Evolutionary conservation across 805 yeast genomes (phyloP).

Genomic region (Dipodascus geniculatus): DNA sequence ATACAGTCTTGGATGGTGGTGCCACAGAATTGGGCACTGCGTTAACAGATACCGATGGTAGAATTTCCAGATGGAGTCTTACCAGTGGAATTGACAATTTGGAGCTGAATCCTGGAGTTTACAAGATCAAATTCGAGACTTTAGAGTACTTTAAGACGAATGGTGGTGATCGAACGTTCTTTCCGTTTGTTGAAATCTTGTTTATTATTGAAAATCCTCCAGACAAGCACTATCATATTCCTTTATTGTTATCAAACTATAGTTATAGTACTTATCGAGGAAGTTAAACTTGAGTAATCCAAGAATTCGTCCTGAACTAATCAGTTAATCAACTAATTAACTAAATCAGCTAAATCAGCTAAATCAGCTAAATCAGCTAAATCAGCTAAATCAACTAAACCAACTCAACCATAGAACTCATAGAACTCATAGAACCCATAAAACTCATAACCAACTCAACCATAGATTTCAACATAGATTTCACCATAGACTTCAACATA

Average conservation of each 20-base stretch:
- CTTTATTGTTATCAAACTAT: slow-evolving; percentile 70
- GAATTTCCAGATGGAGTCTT: slow-evolving; percentile 57
- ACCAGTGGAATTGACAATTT: slow-evolving; percentile 14
- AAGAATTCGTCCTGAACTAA: no score
- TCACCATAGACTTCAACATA: no score
- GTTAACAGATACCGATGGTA: slow-evolving; percentile 68
- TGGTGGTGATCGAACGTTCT: slow-evolving; percentile 41
- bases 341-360: no score
- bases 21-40: slow-evolving; percentile 45
- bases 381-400: no score
- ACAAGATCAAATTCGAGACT: slow-evolving; percentile 68
- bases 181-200: slow-evolving; percentile 76
- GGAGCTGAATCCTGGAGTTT: slow-evolving; percentile 46
- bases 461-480: no score
- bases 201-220: slow-evolving; percentile 59
- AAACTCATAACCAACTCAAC: no score
- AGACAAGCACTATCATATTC: slow-evolving; percentile 80
- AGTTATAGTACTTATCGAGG: slow-evolving; percentile 91
- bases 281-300: slow-evolving; percentile 38
- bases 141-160: slow-evolving; percentile 43
- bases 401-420: no score
- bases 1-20: slow-evolving; percentile 23
- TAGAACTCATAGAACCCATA: no score
- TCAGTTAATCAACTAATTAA: no score
- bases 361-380: no score